Percentiles rank a stretch among this genome's conserved stretches.
phyloP scores from a whole-genome alignment of 345 rosid genomes.

The Aurinia saxatilis region DNA sequence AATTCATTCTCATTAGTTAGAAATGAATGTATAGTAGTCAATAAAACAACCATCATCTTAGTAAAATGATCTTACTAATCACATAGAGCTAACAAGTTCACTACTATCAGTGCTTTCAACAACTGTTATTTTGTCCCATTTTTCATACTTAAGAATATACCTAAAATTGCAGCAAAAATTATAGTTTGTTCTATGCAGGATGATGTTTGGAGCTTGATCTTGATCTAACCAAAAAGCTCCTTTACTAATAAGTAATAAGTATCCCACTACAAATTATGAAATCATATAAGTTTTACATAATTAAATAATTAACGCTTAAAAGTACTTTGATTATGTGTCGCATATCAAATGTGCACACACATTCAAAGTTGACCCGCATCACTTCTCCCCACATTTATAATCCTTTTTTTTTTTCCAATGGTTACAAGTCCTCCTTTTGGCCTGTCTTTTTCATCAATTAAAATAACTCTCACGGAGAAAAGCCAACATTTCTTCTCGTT shows the following conservation, averaged over 20 bases:
- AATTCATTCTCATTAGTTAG: too few relatives aligned
- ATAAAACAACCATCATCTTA: too few relatives aligned
- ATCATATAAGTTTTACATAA: background rate
- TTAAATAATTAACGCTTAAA: background rate
- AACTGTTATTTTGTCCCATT: too few relatives aligned
- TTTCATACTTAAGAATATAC: too few relatives aligned
- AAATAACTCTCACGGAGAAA: conserved; percentile 25
- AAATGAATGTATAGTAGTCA: too few relatives aligned
- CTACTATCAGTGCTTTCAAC: too few relatives aligned
- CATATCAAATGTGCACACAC: conserved; percentile 15
- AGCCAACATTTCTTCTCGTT: conserved; percentile 6
- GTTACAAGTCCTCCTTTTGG: background rate
- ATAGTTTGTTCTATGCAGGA: too few relatives aligned
- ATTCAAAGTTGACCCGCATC: conserved; percentile 21
- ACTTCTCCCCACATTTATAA: background rate
- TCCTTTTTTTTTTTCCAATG: background rate
- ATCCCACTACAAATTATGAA: conserved; percentile 14
- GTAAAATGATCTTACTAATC: too few relatives aligned
- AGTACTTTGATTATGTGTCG: conserved; percentile 11
- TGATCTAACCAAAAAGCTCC: conserved; percentile 1
- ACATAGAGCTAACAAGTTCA: too few relatives aligned
- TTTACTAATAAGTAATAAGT: conserved; percentile 6
- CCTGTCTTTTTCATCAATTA: conserved; percentile 15
- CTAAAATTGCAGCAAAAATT: too few relatives aligned
- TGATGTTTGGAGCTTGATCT: background rate